Base-by-base conservation (phyloP, 306 rosid genomes). In the Cucurbita pepo region DNA sequence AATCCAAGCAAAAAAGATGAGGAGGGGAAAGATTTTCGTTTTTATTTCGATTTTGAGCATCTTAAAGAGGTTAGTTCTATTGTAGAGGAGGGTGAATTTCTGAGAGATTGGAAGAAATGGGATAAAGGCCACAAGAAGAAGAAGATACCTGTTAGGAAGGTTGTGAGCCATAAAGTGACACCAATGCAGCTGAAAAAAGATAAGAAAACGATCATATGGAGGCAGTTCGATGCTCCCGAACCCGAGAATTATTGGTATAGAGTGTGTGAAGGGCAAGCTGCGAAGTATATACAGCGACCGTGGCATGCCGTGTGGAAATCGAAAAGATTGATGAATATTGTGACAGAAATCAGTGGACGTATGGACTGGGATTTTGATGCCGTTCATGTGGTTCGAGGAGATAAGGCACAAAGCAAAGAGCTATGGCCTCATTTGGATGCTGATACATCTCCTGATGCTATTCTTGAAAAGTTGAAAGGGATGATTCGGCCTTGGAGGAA, bases 281-380 rank as follows among this genome's bases (percentile, higher is more conserved):
- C 96, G 0, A 88, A 95, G 85, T 82, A 85, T 73, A 69, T 95
- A 54, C 91, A 91, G 79, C 85, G 97, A 74, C 97, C 99, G 4
- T 95, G 97, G 99, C 95, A 91, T 81, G 92, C 96, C 40, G 37
- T 95, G 77, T 95, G 99, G 99, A 95, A 95, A 82, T 95, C 99
- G 0, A 95, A 91, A 89, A 88, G 97, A 69, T 83, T 95, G 86
- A 95, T 95, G 97, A 95, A 91, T 78, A 91, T 95, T 67, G 99
- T 95, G 71, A 77, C 97, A 0, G 97, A 80, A 84, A 91, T 95
- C 56, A 85, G 97, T 37, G 96, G 97, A 54, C 76, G 75, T 16
- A 82, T 95, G 97, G 99, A 95, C 84, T 95, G 99, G 99, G 97
- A 95, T 85, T 95, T 89, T 25, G 99, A 95, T 56, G 87, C 99